Evolutionary conservation across 805 yeast genomes (phyloP).

Genomic region (Torulaspora maleeae): DNA sequence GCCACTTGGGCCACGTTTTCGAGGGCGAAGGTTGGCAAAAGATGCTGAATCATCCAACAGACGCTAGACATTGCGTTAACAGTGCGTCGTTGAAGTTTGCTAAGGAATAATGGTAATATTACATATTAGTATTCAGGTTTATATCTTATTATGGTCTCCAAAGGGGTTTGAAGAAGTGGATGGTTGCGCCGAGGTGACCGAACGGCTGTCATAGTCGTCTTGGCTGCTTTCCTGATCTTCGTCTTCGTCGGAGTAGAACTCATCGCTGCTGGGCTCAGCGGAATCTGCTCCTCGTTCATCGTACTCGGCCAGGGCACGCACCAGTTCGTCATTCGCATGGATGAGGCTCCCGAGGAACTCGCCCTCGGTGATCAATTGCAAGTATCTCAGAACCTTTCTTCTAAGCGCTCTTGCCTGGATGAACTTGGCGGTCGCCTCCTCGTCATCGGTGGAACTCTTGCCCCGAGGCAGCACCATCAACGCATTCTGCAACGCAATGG

Average conservation of each 20-base stretch:
- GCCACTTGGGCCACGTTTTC: slow-evolving; percentile 94
- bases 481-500: slow-evolving; percentile 64
- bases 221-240: slow-evolving; percentile 26
- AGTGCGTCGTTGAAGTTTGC: slow-evolving; percentile 70
- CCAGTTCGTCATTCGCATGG: slow-evolving; percentile 86
- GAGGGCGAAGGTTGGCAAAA: slow-evolving; percentile 82
- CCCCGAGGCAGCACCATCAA: slow-evolving; percentile 44
- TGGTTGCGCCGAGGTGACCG: slow-evolving; percentile 14
- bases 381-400: slow-evolving; percentile 70
- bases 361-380: slow-evolving; percentile 80
- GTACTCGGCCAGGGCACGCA: slow-evolving; percentile 61
- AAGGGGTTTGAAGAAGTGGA: slow-evolving; percentile 44
- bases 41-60: slow-evolving; percentile 48
- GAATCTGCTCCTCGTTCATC: slow-evolving; percentile 49
- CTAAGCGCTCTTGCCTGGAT: slow-evolving; percentile 71
- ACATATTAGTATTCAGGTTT: slow-evolving; percentile 3
- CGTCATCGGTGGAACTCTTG: slow-evolving; percentile 59
- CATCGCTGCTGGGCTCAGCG: slow-evolving; percentile 40
- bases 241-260: slow-evolving; percentile 36
- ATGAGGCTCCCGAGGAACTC: slow-evolving; percentile 84
- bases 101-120: slow-evolving; percentile 13
- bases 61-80: slow-evolving; percentile 91
- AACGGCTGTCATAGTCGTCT: slow-evolving; percentile 12
- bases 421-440: slow-evolving; percentile 57
- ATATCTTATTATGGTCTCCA: slow-evolving; percentile 44